Evolutionary conservation across 139 green algal genomes (phyloP).

Genomic region (Pleodorina starrii): DNA sequence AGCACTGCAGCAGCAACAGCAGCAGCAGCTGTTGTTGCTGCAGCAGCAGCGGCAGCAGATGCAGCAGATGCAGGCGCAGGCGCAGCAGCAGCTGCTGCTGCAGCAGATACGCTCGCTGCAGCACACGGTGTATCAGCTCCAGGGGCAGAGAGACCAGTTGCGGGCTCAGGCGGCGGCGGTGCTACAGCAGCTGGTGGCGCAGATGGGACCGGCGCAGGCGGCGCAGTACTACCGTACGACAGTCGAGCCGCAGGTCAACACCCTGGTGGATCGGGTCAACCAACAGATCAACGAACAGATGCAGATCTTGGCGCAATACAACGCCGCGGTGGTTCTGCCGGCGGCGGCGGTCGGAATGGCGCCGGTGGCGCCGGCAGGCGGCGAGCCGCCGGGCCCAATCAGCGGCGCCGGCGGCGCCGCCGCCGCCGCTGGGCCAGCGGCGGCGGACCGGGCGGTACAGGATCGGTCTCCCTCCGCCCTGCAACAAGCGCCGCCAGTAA

Average conservation of each 20-base stretch:
- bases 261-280: neutral
- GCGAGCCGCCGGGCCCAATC: no score
- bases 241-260: neutral
- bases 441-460: no score
- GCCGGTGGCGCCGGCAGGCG: neutral
- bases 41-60: neutral
- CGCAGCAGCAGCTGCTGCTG: neutral
- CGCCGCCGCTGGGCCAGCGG: neutral
- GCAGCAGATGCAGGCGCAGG: neutral
- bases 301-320: neutral
- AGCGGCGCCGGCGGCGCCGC: neutral
- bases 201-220: neutral
- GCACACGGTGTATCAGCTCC: neutral
- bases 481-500: neutral
- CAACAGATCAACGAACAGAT: neutral
- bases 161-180: neutral
- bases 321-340: neutral
- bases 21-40: neutral
- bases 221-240: neutral
- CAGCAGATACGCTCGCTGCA: neutral
- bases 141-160: neutral
- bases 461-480: no score
- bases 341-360: slow-evolving; percentile 14
- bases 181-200: neutral
- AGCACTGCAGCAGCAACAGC: neutral